These are phyloP conservation scores for Aspergillus bridgeri DNA, from an alignment of 495 filamentous ascomycete species.

Conservation along the genomic window DNA sequence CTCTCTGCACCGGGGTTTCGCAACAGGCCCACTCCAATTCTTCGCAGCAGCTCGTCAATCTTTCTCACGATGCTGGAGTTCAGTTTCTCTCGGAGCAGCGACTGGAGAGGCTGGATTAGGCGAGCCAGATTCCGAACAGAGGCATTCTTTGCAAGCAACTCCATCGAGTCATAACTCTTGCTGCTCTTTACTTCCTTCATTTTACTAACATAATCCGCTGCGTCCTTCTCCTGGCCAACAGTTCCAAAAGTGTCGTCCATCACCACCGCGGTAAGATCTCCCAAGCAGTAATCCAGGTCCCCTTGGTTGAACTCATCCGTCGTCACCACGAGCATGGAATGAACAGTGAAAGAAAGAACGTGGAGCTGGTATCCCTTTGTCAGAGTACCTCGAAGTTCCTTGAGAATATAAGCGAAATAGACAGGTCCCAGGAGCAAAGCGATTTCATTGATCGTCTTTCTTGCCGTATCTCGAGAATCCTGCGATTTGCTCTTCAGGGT, in stretches of 20 bases:
- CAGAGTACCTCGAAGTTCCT: conserved; percentile 80
- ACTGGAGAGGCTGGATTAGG: conserved; percentile 71
- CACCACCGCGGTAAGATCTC: conserved; percentile 71
- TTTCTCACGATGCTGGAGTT: conserved; percentile 75
- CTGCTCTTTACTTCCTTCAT: conserved; percentile 98
- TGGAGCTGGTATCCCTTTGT: conserved; percentile 87
- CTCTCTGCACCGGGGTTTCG: conserved; percentile 72
- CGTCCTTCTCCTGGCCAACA: conserved; percentile 97
- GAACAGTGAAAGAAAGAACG: conserved; percentile 90
- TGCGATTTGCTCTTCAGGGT: conserved; percentile 85
- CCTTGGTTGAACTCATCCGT: conserved; percentile 74
- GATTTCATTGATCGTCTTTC: conserved; percentile 83
- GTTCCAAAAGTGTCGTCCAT: conserved; percentile 98
- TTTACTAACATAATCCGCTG: conserved; percentile 87
- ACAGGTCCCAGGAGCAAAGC: conserved; percentile 70
- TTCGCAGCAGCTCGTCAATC: conserved; percentile 82
- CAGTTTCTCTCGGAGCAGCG: conserved; percentile 76
- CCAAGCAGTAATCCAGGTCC: conserved; percentile 83
- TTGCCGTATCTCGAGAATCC: conserved; percentile 84
- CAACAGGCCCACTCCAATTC: conserved; percentile 77
- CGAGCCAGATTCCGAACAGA: conserved; percentile 70
- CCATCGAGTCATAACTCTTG: conserved; percentile 97
- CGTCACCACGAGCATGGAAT: conserved; percentile 78
- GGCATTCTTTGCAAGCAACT: conserved; percentile 77
- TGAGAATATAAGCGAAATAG: conserved; percentile 89